Percentiles rank a stretch among this genome's conserved stretches.
Conservation (phyloP, 148 eudicot genomes). For the Gaultheria prostrata region DNA sequence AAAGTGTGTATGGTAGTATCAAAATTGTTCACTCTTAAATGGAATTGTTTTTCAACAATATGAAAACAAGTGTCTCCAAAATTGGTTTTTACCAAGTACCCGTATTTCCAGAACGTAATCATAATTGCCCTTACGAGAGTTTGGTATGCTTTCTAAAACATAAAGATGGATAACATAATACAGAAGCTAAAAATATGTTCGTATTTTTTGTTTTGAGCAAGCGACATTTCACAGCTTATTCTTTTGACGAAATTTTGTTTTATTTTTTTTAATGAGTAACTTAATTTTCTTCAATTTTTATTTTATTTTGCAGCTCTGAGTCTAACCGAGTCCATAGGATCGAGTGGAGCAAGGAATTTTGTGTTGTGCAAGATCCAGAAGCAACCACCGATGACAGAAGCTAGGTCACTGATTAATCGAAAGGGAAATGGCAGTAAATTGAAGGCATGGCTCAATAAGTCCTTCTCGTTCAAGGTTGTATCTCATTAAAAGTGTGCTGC, state of each 20-base stretch:
- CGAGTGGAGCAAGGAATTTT: constrained; percentile 48
- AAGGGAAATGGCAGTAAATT: constrained; percentile 26
- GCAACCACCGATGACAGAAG: constrained; percentile 29
- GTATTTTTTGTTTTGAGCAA: background rate
- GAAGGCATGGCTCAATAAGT: constrained; percentile 54
- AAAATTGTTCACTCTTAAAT: background rate
- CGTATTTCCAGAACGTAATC: no score
- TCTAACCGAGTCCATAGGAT: constrained; percentile 44
- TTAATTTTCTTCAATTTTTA: no score
- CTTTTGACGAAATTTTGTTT: background rate
- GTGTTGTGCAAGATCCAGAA: constrained; percentile 46
- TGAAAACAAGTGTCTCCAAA: no score
- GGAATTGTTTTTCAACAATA: no score
- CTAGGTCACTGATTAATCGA: constrained; percentile 7
- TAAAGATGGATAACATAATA: background rate
- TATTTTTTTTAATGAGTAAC: no score
- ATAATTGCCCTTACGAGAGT: no score
- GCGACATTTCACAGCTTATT: background rate
- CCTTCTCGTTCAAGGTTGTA: constrained; percentile 30
- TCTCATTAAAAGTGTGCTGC: background rate
- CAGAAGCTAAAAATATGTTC: no score
- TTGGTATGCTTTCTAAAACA: no score
- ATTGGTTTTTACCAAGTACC: no score
- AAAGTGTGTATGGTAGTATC: no score
- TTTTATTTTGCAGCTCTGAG: constrained; percentile 30